Percentiles rank a stretch among this genome's conserved stretches.
phyloP scores from a whole-genome alignment of 176 grass and related monocot genomes.

The sorghum (Sorghum bicolor) region DNA sequence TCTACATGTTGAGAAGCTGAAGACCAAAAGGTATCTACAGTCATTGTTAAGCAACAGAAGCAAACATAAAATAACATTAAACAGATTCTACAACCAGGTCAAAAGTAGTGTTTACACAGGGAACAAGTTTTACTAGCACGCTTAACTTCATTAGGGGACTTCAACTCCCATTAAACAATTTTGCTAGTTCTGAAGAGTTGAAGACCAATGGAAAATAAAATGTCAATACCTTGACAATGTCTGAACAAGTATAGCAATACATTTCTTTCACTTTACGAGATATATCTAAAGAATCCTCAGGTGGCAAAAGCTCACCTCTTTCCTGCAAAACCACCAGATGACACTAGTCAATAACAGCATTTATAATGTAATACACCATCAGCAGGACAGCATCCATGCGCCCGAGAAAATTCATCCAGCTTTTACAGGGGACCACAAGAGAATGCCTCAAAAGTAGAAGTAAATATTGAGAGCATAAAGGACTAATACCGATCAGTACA shows the following conservation, averaged over 20 bases:
- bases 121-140: background rate
- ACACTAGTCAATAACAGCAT: constrained; percentile 12
- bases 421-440: background rate
- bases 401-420: background rate
- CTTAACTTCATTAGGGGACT: constrained; percentile 7
- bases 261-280: constrained; percentile 91
- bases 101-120: background rate
- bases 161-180: constrained; percentile 1
- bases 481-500: background rate
- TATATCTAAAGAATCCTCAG: constrained; percentile 84
- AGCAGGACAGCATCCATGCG: background rate
- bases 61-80: constrained; percentile 11
- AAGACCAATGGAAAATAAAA: constrained; percentile 12
- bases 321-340: constrained; percentile 59
- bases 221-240: constrained; percentile 87
- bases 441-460: background rate
- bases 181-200: constrained; percentile 2
- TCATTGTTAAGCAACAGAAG: constrained; percentile 9
- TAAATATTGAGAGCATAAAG: constrained; percentile 18
- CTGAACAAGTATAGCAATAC: constrained; percentile 88
- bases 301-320: constrained; percentile 94
- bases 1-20: constrained; percentile 1
- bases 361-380: constrained; percentile 15
- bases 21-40: background rate
- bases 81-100: background rate